phyloP scores from a whole-genome alignment of 2,329 filamentous ascomycete species.

The Nannizziopsis barbatae region DNA sequence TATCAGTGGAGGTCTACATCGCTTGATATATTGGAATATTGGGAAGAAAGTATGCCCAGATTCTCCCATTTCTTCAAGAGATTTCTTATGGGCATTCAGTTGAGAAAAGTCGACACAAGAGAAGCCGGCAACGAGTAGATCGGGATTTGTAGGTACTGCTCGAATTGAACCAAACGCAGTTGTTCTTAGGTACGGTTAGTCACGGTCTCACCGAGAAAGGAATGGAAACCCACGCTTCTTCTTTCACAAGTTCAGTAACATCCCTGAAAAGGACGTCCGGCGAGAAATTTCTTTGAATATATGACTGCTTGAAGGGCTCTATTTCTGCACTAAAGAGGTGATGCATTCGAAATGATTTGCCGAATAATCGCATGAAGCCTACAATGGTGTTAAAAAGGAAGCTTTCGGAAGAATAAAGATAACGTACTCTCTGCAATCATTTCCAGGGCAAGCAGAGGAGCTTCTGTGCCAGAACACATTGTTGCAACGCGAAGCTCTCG shows the following conservation, averaged over 20 bases:
- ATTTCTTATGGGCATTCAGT: slow-evolving; percentile 49
- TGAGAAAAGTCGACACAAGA: slow-evolving; percentile 65
- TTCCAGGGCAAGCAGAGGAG: slow-evolving; percentile 55
- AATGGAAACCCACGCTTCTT: slow-evolving; percentile 37
- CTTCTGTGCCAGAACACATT: slow-evolving; percentile 69
- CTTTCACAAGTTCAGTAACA: slow-evolving; percentile 44
- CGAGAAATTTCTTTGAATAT: slow-evolving; percentile 50
- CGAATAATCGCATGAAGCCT: slow-evolving; percentile 26
- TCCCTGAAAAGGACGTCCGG: slow-evolving; percentile 47
- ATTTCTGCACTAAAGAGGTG: slow-evolving; percentile 56
- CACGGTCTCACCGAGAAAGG: not conserved
- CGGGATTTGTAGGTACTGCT: slow-evolving; percentile 46
- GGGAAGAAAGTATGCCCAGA: slow-evolving; percentile 55
- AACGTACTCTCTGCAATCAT: slow-evolving; percentile 42
- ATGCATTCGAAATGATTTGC: slow-evolving; percentile 34
- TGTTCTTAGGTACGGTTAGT: slow-evolving; percentile 34
- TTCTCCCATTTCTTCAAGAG: slow-evolving; percentile 47
- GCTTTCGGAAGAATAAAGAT: not conserved
- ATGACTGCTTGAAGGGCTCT: slow-evolving; percentile 52
- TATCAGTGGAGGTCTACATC: slow-evolving; percentile 50
- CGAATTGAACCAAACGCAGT: slow-evolving; percentile 55
- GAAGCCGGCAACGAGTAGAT: slow-evolving; percentile 61
- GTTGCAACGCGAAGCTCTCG: slow-evolving; percentile 50
- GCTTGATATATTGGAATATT: slow-evolving; percentile 47
- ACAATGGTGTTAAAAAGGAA: slow-evolving; percentile 10